Evolutionary conservation across 2,329 filamentous ascomycete species (phyloP), one percentile per base, ranked within the genome.

Genomic region (Chaetomium strumarium): DNA sequence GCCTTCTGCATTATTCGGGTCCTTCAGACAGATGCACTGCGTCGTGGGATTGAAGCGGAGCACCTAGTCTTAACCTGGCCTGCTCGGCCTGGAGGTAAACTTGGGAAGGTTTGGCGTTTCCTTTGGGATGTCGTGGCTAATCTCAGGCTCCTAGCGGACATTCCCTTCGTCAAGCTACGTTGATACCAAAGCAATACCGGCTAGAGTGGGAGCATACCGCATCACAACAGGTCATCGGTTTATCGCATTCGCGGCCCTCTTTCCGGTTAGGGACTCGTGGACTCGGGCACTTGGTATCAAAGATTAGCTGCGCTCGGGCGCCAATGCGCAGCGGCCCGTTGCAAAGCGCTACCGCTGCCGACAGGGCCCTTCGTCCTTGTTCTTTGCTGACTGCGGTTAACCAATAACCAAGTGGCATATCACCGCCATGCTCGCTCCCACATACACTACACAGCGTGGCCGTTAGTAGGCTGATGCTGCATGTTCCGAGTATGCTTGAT

Each of bases 311-410:
- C 30, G 19, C 39, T 48, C 36, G 33, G 43, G 36, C 44, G 42
- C 40, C 43, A 44, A 41, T 39, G 36, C 48, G 52, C 42, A 38
- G 44, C 40, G 43, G 47, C 13, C 44, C 48, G 36, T 48, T 38
- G 42, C 34, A 38, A 20, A 16, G 20, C 39, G 39, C 34, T 14
- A 37, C 34, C 34, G 34, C 24, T 7, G 4, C 24, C 24, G 24
- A 24, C 24, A 24, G 24, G 24, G 24, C 24, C 4, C 24, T 24
- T 24, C 24, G 24, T 24, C 24, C 4, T 24, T 7, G 24, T 7
- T 24, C 24, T 24, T 4, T 4, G 4, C 24, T n/a, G n/a, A n/a
- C 24, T 24, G 24, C 4, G 4, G 4, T 24, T 24, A 24, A 24
- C 24, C n/a, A 7, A 24, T 24, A 4, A 24, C 24, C 7, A 24